Evolutionary conservation across 2,329 filamentous ascomycete species (phyloP).

Genomic region (Aureobasidium sp.): DNA sequence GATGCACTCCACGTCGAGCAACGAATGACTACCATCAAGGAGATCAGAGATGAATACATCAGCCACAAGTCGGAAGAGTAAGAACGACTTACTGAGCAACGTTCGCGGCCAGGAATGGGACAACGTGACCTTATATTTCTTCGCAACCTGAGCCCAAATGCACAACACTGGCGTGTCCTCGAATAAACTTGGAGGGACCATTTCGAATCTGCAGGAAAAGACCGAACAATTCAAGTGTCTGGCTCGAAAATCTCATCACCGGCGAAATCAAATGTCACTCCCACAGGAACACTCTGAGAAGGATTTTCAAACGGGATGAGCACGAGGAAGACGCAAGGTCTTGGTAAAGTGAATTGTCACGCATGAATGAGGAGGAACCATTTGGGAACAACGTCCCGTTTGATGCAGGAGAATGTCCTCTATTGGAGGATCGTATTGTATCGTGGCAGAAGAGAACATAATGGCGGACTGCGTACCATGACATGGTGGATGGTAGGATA

Average conservation of each 20-base stretch:
- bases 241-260: neutral
- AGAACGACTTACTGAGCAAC: neutral
- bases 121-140: neutral
- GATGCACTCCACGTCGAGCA: neutral
- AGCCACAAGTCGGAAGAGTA: neutral
- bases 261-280: neutral
- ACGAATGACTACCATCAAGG: neutral
- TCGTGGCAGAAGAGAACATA: too few species aligned
- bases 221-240: neutral
- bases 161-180: neutral
- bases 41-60: neutral
- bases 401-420: too few species aligned
- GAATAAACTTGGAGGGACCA: neutral
- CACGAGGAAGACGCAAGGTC: too few species aligned
- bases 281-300: neutral
- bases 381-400: too few species aligned
- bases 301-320: too few species aligned
- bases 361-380: too few species aligned
- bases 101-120: neutral
- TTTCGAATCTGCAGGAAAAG: neutral
- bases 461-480: too few species aligned
- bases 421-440: too few species aligned
- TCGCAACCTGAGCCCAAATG: neutral
- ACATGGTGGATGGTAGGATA: too few species aligned
- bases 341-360: too few species aligned